Base-by-base conservation (phyloP, 257 asterid species). In the Solanum lycopersicoides region DNA sequence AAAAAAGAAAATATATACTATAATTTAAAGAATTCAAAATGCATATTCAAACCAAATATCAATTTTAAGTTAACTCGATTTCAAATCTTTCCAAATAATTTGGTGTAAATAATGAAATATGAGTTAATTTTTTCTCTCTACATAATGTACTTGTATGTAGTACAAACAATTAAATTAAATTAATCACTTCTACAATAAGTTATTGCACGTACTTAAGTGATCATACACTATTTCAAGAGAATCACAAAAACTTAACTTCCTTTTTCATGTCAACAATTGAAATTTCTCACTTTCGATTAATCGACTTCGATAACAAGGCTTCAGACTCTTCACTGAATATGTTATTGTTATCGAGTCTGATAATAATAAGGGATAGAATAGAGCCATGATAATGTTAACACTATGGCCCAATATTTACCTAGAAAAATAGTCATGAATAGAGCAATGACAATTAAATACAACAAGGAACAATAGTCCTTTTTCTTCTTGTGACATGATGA, bases 381-480 rank as follows among this genome's bases (percentile, higher is more conserved):
- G 9, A 91, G 83, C 87, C 89, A 89, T 50, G 88, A 59, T 20
- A 91, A 45, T 34, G 90, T 87, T 45, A 90, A 77, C 50, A 89
- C 7, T 37, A 91, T 63, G 3, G 94, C 92, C 60, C 86, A 88
- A 71, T 12, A 35, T 88, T 79, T 89, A 4, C 93, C 93, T 72
- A 89, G 89, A 53, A 88, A 47, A 35, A 91, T n/a, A 35, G 86
- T 86, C 25, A 80, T 68, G 63, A 88, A 83, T n/a, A 88, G 69
- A 83, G 74, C 63, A 89, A 83, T 86, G 86, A 88, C 25, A 71
- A 86, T 50, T 86, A 88, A 86, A 56, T 80, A 87, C 30, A 87
- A 79, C 47, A 86, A 89, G 13, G 76, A 83, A 68, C 76, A 75
- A 80, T 85, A 45, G 71, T 82, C 72, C 50, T 12, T 74, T 74